Evolutionary conservation across 768 basidiomycete species (phyloP).

Genomic region (Nidularia sp.): DNA sequence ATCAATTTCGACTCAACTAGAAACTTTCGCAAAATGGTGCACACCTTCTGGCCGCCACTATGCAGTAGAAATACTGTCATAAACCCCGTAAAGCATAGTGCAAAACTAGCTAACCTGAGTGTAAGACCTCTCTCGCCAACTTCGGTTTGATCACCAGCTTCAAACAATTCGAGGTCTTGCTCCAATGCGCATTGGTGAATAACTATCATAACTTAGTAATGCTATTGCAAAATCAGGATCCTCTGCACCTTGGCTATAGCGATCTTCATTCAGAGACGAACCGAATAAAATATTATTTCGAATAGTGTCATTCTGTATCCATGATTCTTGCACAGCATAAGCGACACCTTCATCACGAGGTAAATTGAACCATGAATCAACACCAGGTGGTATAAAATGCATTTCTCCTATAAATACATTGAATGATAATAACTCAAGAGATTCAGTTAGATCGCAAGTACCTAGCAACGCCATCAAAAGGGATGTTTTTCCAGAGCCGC

Average conservation of each 20-base stretch:
- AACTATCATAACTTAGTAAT: constrained; percentile 23
- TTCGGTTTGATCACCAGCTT: constrained; percentile 63
- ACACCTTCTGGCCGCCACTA: constrained; percentile 3
- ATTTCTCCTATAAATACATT: constrained; percentile 47
- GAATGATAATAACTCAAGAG: not conserved
- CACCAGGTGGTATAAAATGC: constrained; percentile 50
- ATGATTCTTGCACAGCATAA: constrained; percentile 82
- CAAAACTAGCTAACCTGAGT: constrained; percentile 24
- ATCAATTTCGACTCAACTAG: not conserved
- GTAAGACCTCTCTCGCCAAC: constrained; percentile 69
- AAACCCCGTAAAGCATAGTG: not conserved
- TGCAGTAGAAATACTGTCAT: not conserved
- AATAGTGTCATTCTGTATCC: constrained; percentile 52
- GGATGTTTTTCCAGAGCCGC: constrained; percentile 54
- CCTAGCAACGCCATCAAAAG: constrained; percentile 37
- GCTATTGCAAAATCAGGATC: not conserved
- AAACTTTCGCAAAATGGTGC: not conserved
- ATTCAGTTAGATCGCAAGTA: not conserved
- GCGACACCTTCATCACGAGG: constrained; percentile 69
- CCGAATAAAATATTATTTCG: constrained; percentile 79
- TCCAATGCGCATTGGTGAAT: constrained; percentile 70
- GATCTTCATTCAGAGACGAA: constrained; percentile 61
- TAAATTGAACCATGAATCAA: constrained; percentile 64
- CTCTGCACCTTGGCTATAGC: constrained; percentile 48
- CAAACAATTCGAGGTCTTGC: constrained; percentile 61